phyloP scores from a whole-genome alignment of 257 asterid species.

The Rubia yunnanensis region DNA sequence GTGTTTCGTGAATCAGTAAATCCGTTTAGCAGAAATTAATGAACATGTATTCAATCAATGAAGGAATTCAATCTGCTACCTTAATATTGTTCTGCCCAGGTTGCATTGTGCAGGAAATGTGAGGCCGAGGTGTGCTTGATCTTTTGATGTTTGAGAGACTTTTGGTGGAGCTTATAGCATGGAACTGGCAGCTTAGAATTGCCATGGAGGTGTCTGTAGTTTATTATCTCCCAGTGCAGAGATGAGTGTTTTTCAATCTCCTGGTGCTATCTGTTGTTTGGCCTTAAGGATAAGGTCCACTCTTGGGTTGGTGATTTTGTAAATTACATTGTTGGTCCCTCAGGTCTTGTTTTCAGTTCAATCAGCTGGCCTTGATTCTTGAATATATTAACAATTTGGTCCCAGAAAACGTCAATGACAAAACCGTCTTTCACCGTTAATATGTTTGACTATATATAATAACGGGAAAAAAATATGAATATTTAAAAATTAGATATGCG shows the following conservation, averaged over 20 bases:
- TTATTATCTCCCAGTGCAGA: not conserved
- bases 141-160: slow-evolving; percentile 3
- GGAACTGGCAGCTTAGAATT: slow-evolving; percentile 45
- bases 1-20: not conserved
- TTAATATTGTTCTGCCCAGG: slow-evolving; percentile 54
- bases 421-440: not conserved
- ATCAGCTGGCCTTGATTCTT: not conserved
- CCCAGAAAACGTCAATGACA: no score
- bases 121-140: not conserved
- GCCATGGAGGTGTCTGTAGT: slow-evolving; percentile 22
- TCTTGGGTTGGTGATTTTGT: not conserved
- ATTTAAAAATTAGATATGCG: no score
- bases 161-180: slow-evolving; percentile 16
- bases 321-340: not conserved
- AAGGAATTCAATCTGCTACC: slow-evolving; percentile 24
- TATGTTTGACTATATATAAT: no score
- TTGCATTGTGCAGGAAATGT: slow-evolving; percentile 43
- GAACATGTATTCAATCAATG: not conserved
- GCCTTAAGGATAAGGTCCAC: slow-evolving; percentile 21
- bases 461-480: no score
- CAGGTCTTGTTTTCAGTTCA: not conserved
- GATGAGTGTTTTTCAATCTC: not conserved
- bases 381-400: no score
- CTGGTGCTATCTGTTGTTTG: no score
- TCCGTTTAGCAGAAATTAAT: not conserved